Percentiles rank a stretch among this genome's conserved stretches.
Conservation (phyloP, 768 basidiomycete genomes). For the Hemileccinum impolitum region DNA sequence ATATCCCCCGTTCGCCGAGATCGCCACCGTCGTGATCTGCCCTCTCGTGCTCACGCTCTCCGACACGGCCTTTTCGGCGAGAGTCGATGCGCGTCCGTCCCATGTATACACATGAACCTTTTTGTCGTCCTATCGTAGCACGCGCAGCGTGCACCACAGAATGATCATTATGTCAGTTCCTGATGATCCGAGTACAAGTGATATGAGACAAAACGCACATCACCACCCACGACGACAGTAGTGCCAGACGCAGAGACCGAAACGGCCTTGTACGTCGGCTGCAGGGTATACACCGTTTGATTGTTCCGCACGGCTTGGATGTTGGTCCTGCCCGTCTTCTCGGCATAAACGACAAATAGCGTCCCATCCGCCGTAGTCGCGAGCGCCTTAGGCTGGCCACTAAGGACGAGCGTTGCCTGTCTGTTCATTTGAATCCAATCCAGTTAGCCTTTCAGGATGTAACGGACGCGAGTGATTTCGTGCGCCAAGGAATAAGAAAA, state of each 20-base stretch:
- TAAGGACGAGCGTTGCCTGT: conserved; percentile 47
- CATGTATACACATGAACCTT: conserved; percentile 74
- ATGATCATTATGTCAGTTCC: not conserved
- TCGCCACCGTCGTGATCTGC: conserved; percentile 67
- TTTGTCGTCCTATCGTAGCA: conserved; percentile 48
- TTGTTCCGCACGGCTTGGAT: conserved; percentile 70
- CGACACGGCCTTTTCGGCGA: conserved; percentile 54
- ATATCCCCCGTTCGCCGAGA: conserved; percentile 72
- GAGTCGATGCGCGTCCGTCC: conserved; percentile 50
- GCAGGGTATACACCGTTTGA: conserved; percentile 60
- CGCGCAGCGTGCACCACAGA: not conserved
- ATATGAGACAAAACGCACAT: conserved; percentile 43
- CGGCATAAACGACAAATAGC: conserved; percentile 53
- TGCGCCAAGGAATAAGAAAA: conserved; percentile 2
- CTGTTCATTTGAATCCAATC: conserved; percentile 32
- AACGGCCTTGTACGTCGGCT: conserved; percentile 50
- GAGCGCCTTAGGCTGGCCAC: conserved; percentile 67
- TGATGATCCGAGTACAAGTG: not conserved
- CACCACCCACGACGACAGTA: conserved; percentile 69
- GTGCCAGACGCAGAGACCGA: conserved; percentile 51
- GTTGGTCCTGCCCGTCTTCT: conserved; percentile 37
- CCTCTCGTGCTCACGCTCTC: conserved; percentile 60
- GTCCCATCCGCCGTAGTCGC: conserved; percentile 57
- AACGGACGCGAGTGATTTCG: not conserved
- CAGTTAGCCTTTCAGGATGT: not conserved